Evolutionary conservation across 768 basidiomycete genomes (phyloP).

Genomic region (Sporobolomyces phaffii): DNA sequence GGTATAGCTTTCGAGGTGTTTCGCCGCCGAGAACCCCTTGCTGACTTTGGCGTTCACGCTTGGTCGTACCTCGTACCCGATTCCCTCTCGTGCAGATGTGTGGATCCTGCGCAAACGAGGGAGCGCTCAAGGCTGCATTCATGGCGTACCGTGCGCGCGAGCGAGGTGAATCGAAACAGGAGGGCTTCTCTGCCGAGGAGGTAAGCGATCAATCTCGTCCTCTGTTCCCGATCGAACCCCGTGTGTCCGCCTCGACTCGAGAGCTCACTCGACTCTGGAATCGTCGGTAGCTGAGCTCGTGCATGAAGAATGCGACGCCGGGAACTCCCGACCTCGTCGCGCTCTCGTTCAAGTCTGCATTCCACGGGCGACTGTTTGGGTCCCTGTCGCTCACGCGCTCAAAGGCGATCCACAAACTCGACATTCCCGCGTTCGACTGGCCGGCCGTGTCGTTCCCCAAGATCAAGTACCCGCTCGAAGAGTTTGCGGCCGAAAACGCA

Average conservation of each 20-base stretch:
- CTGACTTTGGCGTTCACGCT: too few species aligned
- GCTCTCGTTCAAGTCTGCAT: conserved; percentile 48
- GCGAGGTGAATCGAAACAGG: conserved; percentile 37
- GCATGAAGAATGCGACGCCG: conserved; percentile 49
- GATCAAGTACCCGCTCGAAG: conserved; percentile 49
- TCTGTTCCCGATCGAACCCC: background rate
- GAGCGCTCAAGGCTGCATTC: conserved; percentile 51
- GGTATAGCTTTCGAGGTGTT: too few species aligned
- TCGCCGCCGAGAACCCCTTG: too few species aligned
- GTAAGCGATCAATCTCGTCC: too few species aligned
- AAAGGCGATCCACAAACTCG: conserved; percentile 51
- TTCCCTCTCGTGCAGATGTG: conserved; percentile 22
- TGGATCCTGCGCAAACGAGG: conserved; percentile 42
- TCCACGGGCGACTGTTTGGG: conserved; percentile 51
- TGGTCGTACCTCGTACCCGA: background rate
- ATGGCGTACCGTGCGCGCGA: conserved; percentile 44
- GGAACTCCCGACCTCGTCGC: conserved; percentile 48
- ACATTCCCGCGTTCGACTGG: conserved; percentile 51
- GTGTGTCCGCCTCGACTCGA: too few species aligned
- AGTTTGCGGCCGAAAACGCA: conserved; percentile 46
- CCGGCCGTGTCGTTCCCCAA: conserved; percentile 48
- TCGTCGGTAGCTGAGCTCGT: conserved; percentile 40
- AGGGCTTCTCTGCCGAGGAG: conserved; percentile 46
- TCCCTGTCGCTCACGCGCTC: conserved; percentile 48
- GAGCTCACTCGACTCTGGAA: too few species aligned